A percentile compares a stretch with the other conserved stretches of the same genome.
Conservation (phyloP, 192 early-diverging fungal species). For the Radiomyces spectabilis region DNA sequence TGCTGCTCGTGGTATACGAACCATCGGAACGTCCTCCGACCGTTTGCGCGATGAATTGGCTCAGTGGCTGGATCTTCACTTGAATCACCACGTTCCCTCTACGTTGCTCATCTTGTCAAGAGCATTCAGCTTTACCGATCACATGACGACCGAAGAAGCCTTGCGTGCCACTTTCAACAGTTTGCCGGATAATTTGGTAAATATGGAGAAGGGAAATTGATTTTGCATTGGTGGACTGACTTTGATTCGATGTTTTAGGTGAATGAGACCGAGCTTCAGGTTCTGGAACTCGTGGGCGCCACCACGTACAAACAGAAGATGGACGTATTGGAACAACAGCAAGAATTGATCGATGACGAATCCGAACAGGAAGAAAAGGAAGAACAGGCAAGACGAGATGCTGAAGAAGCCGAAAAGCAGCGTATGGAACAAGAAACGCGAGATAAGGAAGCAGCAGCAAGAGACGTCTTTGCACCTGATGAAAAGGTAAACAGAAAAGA, state of each 20-base stretch:
- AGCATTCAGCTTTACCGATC: slow-evolving; percentile 66
- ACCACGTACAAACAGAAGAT: slow-evolving; percentile 85
- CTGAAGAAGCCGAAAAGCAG: slow-evolving; percentile 36
- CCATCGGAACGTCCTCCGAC: slow-evolving; percentile 75
- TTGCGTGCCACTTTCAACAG: slow-evolving; percentile 82
- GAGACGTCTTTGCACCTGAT: not conserved
- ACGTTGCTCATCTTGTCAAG: slow-evolving; percentile 83
- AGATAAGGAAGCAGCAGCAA: slow-evolving; percentile 15
- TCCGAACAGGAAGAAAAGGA: slow-evolving; percentile 73
- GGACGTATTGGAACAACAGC: slow-evolving; percentile 87
- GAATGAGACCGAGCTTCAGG: slow-evolving; percentile 75
- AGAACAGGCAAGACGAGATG: slow-evolving; percentile 42
- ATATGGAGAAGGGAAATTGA: too few relatives aligned
- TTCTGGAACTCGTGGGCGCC: slow-evolving; percentile 74
- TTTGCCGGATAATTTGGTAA: slow-evolving; percentile 80
- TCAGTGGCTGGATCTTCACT: slow-evolving; percentile 90
- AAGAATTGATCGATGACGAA: slow-evolving; percentile 91
- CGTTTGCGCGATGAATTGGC: slow-evolving; percentile 74
- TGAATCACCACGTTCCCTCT: slow-evolving; percentile 83
- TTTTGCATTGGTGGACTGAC: not conserved
- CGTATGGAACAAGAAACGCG: not conserved
- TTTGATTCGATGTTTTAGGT: too few relatives aligned
- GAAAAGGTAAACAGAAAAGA: not conserved
- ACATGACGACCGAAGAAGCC: slow-evolving; percentile 51
- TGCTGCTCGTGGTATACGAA: slow-evolving; percentile 79